Percentiles rank a stretch among this genome's conserved stretches.
phyloP scores from a whole-genome alignment of 2,329 filamentous ascomycete genomes.

The Aspergillus thermomutatus region DNA sequence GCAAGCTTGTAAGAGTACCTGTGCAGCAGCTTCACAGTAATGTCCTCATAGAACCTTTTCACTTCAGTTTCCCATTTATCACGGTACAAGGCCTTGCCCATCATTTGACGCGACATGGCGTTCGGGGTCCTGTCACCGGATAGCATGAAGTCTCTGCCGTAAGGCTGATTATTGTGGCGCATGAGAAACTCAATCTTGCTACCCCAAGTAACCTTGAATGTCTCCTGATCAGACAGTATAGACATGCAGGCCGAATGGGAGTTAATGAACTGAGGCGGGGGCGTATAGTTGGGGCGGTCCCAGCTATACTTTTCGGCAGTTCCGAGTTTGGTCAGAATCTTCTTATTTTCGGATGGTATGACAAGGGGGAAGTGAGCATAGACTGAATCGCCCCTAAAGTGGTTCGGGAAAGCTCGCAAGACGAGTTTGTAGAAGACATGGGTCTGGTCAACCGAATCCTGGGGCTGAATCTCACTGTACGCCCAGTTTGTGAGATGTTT shows the following conservation, averaged over 20 bases:
- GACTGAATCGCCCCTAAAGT: constrained; percentile 47
- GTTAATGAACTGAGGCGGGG: constrained; percentile 41
- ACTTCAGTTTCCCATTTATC: constrained; percentile 47
- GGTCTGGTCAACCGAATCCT: constrained; percentile 46
- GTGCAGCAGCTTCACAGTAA: constrained; percentile 44
- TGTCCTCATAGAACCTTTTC: constrained; percentile 47
- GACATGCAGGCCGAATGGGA: constrained; percentile 44
- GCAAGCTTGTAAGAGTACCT: constrained; percentile 46
- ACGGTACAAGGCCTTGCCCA: constrained; percentile 43
- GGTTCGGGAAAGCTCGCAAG: constrained; percentile 49
- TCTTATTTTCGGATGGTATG: constrained; percentile 45
- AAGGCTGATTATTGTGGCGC: constrained; percentile 33
- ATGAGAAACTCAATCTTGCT: constrained; percentile 45
- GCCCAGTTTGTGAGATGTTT: constrained; percentile 47
- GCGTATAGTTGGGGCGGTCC: constrained; percentile 26
- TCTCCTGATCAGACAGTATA: constrained; percentile 41
- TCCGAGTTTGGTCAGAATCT: constrained; percentile 40
- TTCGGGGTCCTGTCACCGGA: constrained; percentile 44
- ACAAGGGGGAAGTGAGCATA: constrained; percentile 51
- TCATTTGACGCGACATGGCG: constrained; percentile 41
- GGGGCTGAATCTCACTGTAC: constrained; percentile 42
- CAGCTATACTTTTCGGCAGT: constrained; percentile 43
- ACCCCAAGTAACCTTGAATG: constrained; percentile 48
- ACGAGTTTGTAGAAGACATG: constrained; percentile 53
- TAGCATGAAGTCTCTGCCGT: constrained; percentile 48